Evolutionary conservation across 345 rosid genomes (phyloP).

Genomic region (Eucalyptus tenuipes): DNA sequence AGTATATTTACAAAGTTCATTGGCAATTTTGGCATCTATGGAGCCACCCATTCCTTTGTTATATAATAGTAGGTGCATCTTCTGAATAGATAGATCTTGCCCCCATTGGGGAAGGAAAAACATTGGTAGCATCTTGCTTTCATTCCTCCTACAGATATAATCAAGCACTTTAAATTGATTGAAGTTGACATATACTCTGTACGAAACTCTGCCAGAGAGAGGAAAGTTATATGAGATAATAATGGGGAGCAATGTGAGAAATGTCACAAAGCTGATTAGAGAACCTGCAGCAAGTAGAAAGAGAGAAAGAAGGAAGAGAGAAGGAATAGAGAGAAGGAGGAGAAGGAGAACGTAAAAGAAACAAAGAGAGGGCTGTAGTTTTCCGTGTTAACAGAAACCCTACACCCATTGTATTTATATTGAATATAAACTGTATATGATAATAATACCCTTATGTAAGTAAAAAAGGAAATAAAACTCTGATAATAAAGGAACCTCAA

Average conservation of each 20-base stretch:
- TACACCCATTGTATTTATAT: no score
- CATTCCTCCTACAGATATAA: neutral
- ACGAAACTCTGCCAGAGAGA: neutral
- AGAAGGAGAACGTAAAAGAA: no score
- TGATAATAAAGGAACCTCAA: no score
- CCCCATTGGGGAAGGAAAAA: neutral
- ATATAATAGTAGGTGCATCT: neutral
- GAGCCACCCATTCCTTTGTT: neutral
- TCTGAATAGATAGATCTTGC: neutral
- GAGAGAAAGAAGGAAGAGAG: no score
- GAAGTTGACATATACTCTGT: neutral
- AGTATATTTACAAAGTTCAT: neutral
- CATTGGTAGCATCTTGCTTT: neutral
- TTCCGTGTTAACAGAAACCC: no score
- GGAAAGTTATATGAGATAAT: neutral
- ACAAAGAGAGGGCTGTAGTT: no score
- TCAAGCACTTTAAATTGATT: neutral
- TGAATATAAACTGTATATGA: no score
- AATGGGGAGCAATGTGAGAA: neutral
- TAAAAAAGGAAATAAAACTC: no score
- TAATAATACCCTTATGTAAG: no score
- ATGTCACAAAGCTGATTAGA: no score
- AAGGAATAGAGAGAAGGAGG: no score
- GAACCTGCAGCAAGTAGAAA: no score
- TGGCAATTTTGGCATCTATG: neutral